Base-by-base conservation (phyloP, 345 rosid genomes). In the Citrus medica region DNA sequence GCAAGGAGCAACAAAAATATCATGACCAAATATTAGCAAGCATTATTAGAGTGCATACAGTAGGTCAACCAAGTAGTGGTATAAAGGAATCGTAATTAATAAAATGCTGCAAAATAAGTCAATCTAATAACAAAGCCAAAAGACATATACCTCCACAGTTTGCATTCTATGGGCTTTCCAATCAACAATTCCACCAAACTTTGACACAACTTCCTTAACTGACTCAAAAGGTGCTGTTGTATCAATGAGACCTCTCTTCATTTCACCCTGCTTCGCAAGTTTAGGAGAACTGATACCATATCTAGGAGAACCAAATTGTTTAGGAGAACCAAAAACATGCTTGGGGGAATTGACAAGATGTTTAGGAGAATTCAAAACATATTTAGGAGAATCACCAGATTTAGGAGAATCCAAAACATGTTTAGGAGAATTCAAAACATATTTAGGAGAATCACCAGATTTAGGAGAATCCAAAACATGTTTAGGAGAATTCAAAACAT, bases 151-250 rank as follows among this genome's bases (percentile, higher is more conserved):
- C 97, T 93, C 96, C 79, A 91, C 87, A 21, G 92, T 87, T 85
- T 90, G 87, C 83, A 89, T 77, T 86, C 83, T 89, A 78, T 93
- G 99, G 61, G 94, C 99, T 87, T 93, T 95, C 99, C 99, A 95
- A 74, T 95, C 99, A 64, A 91, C 91, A 79, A 93, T 93, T 76
- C 99, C 99, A 17, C 99, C 99, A 81, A 95, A 93, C 87, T 87
- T 93, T 64, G 98, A 93, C 82, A 95, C 99, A 71, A 89, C 99
- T 83, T 90, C 92, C 89, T 95, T 93, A 76, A 95, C 99, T 21
- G 99, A 93, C 84, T 95, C 98, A 76, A 95, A 82, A 75, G 98
- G 99, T 40, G 97, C 91, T 22, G 89, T 85, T 66, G 98, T 95
- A 79, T 95, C 98, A 67, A 95, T 90, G 16, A 83, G 85, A 64